A percentile compares a stretch with the other conserved stretches of the same genome.
Evolutionary conservation across 1,139 yeast species (phyloP).

Genomic region (Yamadazyma triangularis): DNA sequence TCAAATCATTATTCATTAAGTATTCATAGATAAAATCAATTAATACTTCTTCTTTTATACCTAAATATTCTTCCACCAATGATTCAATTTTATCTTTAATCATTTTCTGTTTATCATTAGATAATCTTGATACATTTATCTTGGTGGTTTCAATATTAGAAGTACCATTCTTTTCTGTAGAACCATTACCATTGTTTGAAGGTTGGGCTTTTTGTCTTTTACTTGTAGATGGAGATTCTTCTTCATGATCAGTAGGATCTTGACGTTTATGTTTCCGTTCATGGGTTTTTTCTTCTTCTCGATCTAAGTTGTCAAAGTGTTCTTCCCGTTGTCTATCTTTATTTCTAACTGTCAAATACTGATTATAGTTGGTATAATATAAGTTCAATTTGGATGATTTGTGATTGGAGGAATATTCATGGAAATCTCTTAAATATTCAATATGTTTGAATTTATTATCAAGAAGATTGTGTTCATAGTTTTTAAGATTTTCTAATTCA

Average conservation of each 20-base stretch:
- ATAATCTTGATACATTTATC: conserved; percentile 5
- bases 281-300: conserved; percentile 16
- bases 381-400: conserved; percentile 6
- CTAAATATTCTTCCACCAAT: conserved; percentile 49
- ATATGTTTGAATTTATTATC: conserved; percentile 33
- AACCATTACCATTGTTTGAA: neutral
- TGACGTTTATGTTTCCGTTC: neutral
- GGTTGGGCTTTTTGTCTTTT: neutral
- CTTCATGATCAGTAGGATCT: neutral
- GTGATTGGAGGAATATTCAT: neutral
- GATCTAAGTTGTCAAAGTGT: conserved; percentile 25
- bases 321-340: conserved; percentile 32
- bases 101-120: conserved; percentile 12
- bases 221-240: neutral
- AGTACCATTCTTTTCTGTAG: neutral
- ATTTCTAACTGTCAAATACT: conserved; percentile 32
- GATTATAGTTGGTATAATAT: conserved; percentile 35
- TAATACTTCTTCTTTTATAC: conserved; percentile 48
- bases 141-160: neutral
- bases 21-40: conserved; percentile 39
- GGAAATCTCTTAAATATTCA: conserved; percentile 25
- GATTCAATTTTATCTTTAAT: conserved; percentile 32
- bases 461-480: conserved; percentile 31
- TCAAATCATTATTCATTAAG: conserved; percentile 26
- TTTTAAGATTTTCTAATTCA: conserved; percentile 15